phyloP scores from a whole-genome alignment of 2,329 filamentous ascomycete genomes.

The Fusarium goolgardi region DNA sequence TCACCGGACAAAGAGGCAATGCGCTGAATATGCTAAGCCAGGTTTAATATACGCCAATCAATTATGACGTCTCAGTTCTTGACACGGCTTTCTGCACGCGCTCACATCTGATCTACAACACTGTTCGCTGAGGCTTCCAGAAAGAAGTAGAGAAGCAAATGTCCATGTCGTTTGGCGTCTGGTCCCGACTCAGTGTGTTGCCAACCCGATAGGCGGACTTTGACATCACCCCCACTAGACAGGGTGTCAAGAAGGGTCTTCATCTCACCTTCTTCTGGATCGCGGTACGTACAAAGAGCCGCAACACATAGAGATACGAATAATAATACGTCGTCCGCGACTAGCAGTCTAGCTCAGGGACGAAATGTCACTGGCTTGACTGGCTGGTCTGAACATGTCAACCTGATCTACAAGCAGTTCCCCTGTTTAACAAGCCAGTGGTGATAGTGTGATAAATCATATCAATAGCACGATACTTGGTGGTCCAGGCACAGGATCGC shows the following conservation, averaged over 20 bases:
- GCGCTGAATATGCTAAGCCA: neutral
- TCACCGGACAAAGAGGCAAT: neutral
- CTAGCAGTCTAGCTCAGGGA: conserved; percentile 22
- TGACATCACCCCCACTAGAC: conserved; percentile 30
- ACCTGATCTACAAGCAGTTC: conserved; percentile 29
- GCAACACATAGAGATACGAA: conserved; percentile 14
- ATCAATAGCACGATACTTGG: conserved; percentile 31
- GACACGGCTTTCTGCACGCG: conserved; percentile 8
- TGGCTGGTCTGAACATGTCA: neutral
- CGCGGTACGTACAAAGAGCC: conserved; percentile 14
- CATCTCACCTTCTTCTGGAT: conserved; percentile 36
- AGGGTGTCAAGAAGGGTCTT: conserved; percentile 44
- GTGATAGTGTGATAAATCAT: conserved; percentile 26
- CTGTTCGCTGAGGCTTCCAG: conserved; percentile 46
- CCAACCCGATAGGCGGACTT: conserved; percentile 47
- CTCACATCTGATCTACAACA: conserved; percentile 33
- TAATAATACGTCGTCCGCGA: conserved; percentile 15
- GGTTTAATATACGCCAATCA: neutral
- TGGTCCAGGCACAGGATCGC: conserved; percentile 37
- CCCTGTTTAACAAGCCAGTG: conserved; percentile 9
- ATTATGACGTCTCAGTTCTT: conserved; percentile 14
- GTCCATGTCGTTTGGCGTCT: conserved; percentile 23
- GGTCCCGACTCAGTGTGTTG: conserved; percentile 8
- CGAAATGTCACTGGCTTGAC: conserved; percentile 17
- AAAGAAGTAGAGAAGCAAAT: conserved; percentile 42